Evolutionary conservation across 768 basidiomycete genomes (phyloP).

Genomic region (Harrya chromipes): DNA sequence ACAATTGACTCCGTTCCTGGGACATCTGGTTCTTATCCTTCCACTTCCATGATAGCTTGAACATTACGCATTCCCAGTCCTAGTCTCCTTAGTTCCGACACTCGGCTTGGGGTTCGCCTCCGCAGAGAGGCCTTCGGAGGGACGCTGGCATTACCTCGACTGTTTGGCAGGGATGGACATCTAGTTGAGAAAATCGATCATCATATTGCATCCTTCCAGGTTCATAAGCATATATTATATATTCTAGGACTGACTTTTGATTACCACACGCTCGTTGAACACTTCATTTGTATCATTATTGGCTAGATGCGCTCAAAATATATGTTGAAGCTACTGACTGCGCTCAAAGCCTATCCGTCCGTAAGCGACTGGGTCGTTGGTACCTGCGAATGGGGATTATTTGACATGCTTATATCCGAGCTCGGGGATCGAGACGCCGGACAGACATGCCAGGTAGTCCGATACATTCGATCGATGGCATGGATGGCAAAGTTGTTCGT

Average conservation of each 20-base stretch:
- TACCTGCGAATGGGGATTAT: too few relatives aligned
- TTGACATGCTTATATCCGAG: too few relatives aligned
- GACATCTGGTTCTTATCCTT: conserved; percentile 1
- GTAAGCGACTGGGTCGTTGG: too few relatives aligned
- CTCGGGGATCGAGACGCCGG: too few relatives aligned
- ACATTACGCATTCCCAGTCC: conserved; percentile 20
- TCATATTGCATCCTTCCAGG: not conserved
- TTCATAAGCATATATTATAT: conserved; percentile 7
- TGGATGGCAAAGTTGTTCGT: too few relatives aligned
- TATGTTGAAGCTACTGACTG: too few relatives aligned
- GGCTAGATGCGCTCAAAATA: not conserved
- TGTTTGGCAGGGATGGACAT: conserved; percentile 30
- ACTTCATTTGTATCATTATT: conserved; percentile 17
- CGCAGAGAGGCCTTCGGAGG: conserved; percentile 14
- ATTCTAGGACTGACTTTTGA: conserved; percentile 3
- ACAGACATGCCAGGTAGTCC: too few relatives aligned
- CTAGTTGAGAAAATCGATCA: conserved; percentile 20
- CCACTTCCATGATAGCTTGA: conserved; percentile 3
- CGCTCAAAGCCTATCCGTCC: too few relatives aligned
- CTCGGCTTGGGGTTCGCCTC: conserved; percentile 18
- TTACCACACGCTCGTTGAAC: conserved; percentile 1
- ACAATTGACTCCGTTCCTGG: conserved; percentile 5
- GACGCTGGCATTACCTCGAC: conserved; percentile 21
- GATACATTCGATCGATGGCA: too few relatives aligned
- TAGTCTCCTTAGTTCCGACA: conserved; percentile 17